Evolutionary conservation across 2,329 filamentous ascomycete genomes (phyloP).

Genomic region (Acrocalymma vagum): DNA sequence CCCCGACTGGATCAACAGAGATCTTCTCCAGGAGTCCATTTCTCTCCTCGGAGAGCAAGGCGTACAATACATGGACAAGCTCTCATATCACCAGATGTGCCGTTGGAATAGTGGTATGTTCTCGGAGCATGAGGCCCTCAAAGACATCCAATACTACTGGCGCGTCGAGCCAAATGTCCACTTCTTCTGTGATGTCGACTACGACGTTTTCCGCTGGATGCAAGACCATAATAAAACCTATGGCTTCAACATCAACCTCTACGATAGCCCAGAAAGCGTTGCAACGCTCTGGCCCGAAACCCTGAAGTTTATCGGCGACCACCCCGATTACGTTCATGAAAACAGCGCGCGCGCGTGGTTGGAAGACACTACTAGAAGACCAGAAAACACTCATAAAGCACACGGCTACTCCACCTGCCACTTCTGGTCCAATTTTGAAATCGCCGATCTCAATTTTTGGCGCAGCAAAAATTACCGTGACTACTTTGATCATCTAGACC

Average conservation of each 20-base stretch:
- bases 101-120: slow-evolving; percentile 99
- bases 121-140: slow-evolving; percentile 91
- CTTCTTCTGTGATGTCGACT: slow-evolving; percentile 99
- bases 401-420: slow-evolving; percentile 98
- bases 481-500: slow-evolving; percentile 95
- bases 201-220: slow-evolving; percentile 99
- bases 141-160: slow-evolving; percentile 92
- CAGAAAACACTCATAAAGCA: slow-evolving; percentile 80
- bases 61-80: slow-evolving; percentile 88
- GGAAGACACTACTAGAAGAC: slow-evolving; percentile 77
- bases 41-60: slow-evolving; percentile 82
- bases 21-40: slow-evolving; percentile 85
- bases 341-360: slow-evolving; percentile 92
- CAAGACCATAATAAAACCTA: slow-evolving; percentile 98
- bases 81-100: slow-evolving; percentile 99
- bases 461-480: slow-evolving; percentile 88
- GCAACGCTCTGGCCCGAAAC: slow-evolving; percentile 96
- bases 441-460: slow-evolving; percentile 93
- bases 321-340: slow-evolving; percentile 80
- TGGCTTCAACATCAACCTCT: slow-evolving; percentile 97
- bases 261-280: slow-evolving; percentile 88
- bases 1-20: slow-evolving; percentile 89
- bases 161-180: slow-evolving; percentile 98
- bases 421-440: slow-evolving; percentile 99
- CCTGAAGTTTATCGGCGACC: slow-evolving; percentile 83